Conservation (phyloP, 176 grass and related monocot species). For the Triticum aestivum region IWGSC_CS_RefSeq_v2.1 NC_057808.1:337023797-337024296, state of each 20-base stretch:
- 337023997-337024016: constrained; percentile 23
- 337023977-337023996: constrained; percentile 68
- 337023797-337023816: constrained; percentile 86
- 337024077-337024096: neutral
- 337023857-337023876: constrained; percentile 16
- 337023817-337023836: constrained; percentile 87
- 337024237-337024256: constrained; percentile 16
- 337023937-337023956: constrained; percentile 59
- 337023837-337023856: constrained; percentile 51
- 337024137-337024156: neutral
- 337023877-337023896: constrained; percentile 12
- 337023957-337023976: constrained; percentile 82
- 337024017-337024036: constrained; percentile 8
- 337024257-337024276: neutral
- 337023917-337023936: constrained; percentile 75
- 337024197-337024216: neutral
- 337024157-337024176: no score
- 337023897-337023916: neutral
- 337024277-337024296: neutral
- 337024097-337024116: neutral
- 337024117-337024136: constrained; percentile 7
- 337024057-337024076: neutral
- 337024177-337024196: no score
- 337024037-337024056: neutral
- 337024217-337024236: constrained; percentile 18